These are phyloP conservation scores for Aspergillus tamarii DNA, from an alignment of 2,329 filamentous ascomycete genomes.

Conservation along the genomic window DNA sequence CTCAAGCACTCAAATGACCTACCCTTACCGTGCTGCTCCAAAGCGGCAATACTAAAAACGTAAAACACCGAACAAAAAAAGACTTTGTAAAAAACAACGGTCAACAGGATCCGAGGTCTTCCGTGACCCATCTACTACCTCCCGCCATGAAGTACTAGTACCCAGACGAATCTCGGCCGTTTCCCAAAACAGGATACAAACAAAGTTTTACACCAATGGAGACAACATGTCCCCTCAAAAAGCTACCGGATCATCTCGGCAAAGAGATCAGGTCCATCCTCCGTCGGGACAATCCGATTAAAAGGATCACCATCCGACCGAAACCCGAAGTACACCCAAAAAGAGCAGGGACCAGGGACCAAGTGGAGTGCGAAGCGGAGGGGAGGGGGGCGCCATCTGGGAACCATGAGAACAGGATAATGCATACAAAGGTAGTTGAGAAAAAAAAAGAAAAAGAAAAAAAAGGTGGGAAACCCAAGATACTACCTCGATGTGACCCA, in stretches of 20 bases:
- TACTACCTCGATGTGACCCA: conserved; percentile 4
- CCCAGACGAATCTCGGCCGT: too few species aligned
- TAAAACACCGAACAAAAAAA: not conserved
- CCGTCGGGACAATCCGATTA: not conserved
- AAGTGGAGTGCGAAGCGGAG: not conserved
- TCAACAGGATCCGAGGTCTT: too few species aligned
- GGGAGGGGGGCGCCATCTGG: too few species aligned
- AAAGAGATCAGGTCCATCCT: not conserved
- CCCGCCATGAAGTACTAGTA: too few species aligned
- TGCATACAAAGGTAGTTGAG: not conserved
- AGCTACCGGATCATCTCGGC: not conserved
- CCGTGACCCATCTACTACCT: too few species aligned
- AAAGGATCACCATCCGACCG: not conserved
- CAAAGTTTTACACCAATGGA: not conserved
- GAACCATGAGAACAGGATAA: too few species aligned
- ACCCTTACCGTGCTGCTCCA: not conserved
- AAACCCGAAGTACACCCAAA: not conserved
- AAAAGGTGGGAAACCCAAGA: not conserved
- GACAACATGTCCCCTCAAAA: not conserved
- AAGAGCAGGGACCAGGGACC: not conserved
- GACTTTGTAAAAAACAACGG: too few species aligned
- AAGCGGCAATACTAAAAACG: not conserved
- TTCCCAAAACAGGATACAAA: not conserved
- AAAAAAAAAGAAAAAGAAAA: not conserved
- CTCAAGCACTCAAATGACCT: not conserved